phyloP scores from a whole-genome alignment of 2,329 filamentous ascomycete genomes.

The Acrocalymma vagum region DNA sequence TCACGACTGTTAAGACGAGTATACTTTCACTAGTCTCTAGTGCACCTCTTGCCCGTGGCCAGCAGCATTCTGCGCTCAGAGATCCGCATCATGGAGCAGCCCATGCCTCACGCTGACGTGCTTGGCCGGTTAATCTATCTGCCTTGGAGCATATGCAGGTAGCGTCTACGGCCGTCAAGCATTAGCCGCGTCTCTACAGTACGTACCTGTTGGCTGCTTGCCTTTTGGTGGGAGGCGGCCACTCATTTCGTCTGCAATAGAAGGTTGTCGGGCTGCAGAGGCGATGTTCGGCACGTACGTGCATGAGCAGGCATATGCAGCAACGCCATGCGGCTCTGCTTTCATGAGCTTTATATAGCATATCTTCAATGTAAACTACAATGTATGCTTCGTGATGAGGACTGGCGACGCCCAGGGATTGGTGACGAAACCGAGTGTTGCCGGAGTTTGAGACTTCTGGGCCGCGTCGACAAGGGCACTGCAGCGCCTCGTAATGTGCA shows the following conservation, averaged over 20 bases:
- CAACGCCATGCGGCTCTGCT: conserved; percentile 39
- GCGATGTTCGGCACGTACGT: conserved; percentile 33
- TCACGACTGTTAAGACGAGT: too few species aligned
- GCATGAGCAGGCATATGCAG: conserved; percentile 36
- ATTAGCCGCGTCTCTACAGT: conserved; percentile 19
- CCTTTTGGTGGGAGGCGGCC: conserved; percentile 11
- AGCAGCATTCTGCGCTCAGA: conserved; percentile 15
- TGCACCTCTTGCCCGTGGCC: conserved; percentile 2
- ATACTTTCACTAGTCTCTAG: too few species aligned
- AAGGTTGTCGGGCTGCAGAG: conserved; percentile 26
- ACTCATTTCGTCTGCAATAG: too few species aligned
- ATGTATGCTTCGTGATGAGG: too few species aligned
- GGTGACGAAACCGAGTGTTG: too few species aligned
- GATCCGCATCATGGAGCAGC: conserved; percentile 6
- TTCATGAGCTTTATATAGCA: conserved; percentile 10
- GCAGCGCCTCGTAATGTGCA: too few species aligned
- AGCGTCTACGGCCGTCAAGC: conserved; percentile 24
- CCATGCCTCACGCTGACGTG: conserved; percentile 9
- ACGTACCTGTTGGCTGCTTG: conserved; percentile 19
- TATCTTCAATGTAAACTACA: too few species aligned
- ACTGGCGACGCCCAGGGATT: too few species aligned
- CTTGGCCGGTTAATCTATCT: conserved; percentile 31
- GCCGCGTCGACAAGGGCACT: too few species aligned
- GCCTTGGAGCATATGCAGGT: conserved; percentile 27
- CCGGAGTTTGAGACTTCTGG: too few species aligned